Evolutionary conservation across 2,329 filamentous ascomycete species (phyloP), one percentile per base, ranked within the genome.

Genomic region (Fusarium marasasianum): DNA sequence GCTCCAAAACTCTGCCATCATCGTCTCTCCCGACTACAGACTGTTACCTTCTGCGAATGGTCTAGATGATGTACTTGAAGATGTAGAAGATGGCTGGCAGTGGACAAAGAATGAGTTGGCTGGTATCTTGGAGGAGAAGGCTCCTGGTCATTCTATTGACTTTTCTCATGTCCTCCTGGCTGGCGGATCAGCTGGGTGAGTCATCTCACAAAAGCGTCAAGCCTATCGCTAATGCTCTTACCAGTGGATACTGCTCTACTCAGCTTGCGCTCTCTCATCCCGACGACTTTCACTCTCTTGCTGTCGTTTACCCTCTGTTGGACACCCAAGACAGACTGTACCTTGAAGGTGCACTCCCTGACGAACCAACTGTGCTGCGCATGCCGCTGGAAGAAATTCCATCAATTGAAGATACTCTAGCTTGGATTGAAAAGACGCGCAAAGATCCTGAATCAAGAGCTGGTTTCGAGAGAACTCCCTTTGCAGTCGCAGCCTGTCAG

Each of bases 11-110:
- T 72, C 69, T 1, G 79, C 76, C 13, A 72, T 80, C 1, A 73
- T 80, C 9, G 50, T 80, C 1, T 80, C 77, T 1, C 68, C 78
- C 1, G 77, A 80, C 35, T 74, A 79, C 26, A 73, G 78, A 1
- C 71, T 80, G 0, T 56, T 77, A 3, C 79, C 79, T 6, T 72
- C 77, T 8, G 51, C 66, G 4, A 77, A 79, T 53, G 75, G 78
- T 7, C 56, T 78, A 2, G 73, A 71, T 1, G 79, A 80, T 26
- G n/a, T 78, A 1, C 66, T 79, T 1, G 75, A 75, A 6, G 79
- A 80, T 48, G 29, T 80, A 5, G 75, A 79, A 26, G 77, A 79
- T 45, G 75, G 73, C 2, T 80, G 79, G 77, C 66, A 73, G 24
- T 80, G 79, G 78, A 61, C 73, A 0, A 77, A 67, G 9, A 40